phyloP scores from a whole-genome alignment of 257 asterid species.

The Cordia subcordata region DNA sequence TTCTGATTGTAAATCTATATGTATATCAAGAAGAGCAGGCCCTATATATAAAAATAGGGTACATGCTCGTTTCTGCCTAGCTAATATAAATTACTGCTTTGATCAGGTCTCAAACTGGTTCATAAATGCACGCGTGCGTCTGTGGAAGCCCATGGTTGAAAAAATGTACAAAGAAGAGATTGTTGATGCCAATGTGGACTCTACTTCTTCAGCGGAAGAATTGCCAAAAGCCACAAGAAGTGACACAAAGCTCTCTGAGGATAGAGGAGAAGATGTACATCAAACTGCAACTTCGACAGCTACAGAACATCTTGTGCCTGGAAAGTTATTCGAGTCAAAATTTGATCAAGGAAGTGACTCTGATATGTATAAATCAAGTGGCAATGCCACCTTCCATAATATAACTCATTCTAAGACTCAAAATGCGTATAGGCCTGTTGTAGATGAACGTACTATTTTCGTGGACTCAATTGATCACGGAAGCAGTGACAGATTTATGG shows the following conservation, averaged over 20 bases:
- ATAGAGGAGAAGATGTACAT: constrained; percentile 36
- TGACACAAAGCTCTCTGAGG: constrained; percentile 32
- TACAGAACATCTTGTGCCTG: constrained; percentile 15
- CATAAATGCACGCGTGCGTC: constrained; percentile 89
- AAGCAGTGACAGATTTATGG: constrained; percentile 17
- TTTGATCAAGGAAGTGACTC: constrained; percentile 29
- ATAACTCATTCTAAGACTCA: constrained; percentile 13
- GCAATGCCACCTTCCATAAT: constrained; percentile 28
- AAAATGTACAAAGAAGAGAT: constrained; percentile 93
- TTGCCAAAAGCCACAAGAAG: constrained; percentile 24
- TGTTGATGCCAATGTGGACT: constrained; percentile 51
- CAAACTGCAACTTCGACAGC: constrained; percentile 32
- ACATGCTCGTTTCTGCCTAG: no score
- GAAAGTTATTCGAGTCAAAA: constrained; percentile 31
- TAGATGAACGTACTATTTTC: constrained; percentile 15
- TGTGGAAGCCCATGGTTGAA: constrained; percentile 98
- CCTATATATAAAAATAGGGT: no score
- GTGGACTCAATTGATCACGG: constrained; percentile 19
- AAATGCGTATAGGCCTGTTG: constrained; percentile 19
- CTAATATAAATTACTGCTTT: neutral
- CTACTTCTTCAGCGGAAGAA: constrained; percentile 56
- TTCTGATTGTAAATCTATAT: no score
- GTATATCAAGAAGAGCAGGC: no score
- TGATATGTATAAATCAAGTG: constrained; percentile 42
- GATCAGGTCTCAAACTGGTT: constrained; percentile 94